Evolutionary conservation across 1,139 yeast species (phyloP).

Genomic region (Lodderomyces metapsilosis): DNA sequence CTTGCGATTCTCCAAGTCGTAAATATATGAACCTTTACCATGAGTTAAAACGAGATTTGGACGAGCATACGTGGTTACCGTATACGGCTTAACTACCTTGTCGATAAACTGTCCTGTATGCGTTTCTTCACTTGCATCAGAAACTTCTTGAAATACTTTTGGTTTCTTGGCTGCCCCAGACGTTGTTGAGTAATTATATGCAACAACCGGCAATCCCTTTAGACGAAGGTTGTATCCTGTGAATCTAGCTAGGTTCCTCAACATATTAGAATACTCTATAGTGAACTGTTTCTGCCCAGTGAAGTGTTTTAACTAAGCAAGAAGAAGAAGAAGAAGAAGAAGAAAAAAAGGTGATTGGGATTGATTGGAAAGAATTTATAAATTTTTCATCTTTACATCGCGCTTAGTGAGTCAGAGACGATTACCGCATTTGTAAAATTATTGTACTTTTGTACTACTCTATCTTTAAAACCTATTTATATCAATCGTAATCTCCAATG

Average conservation of each 20-base stretch:
- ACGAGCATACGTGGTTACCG: constrained; percentile 81
- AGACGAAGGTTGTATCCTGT: not conserved
- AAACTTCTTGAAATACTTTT: constrained; percentile 5
- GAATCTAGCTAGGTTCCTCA: not conserved
- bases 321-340: not conserved
- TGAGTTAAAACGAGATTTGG: constrained; percentile 70
- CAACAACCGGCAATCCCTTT: not conserved
- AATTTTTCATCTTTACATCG: not conserved
- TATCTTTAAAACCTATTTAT: constrained; percentile 37
- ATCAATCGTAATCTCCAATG: constrained; percentile 60
- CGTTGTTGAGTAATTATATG: constrained; percentile 4
- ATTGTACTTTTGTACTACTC: not conserved
- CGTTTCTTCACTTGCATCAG: constrained; percentile 20
- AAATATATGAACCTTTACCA: constrained; percentile 72
- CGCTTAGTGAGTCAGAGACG: constrained; percentile 1
- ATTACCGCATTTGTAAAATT: not conserved
- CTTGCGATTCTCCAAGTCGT: constrained; percentile 74
- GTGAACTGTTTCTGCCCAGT: too few species aligned
- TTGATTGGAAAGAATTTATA: too few species aligned
- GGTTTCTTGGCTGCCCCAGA: constrained; percentile 3
- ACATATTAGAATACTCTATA: constrained; percentile 1
- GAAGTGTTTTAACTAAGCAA: too few species aligned
- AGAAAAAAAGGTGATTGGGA: not conserved
- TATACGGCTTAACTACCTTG: constrained; percentile 48
- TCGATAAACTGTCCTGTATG: constrained; percentile 33